Evolutionary conservation across 1,139 yeast genomes (phyloP).

Genomic region (Geotrichum europaeum): DNA sequence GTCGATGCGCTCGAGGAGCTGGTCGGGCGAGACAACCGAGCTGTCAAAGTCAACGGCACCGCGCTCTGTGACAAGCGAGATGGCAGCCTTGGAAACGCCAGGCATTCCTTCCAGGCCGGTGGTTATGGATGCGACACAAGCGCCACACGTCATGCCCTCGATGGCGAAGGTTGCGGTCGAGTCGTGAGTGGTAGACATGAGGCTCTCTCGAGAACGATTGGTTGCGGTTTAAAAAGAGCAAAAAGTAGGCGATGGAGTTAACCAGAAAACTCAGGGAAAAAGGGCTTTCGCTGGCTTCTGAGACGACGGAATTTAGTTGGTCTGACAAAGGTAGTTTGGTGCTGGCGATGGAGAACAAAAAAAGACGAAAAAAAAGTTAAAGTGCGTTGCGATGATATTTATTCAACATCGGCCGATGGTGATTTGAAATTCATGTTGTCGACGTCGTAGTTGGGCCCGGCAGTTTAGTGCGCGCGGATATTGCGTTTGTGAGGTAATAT

Average conservation of each 20-base stretch:
- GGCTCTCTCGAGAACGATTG: not conserved
- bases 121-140: slow-evolving; percentile 66
- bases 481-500: not conserved
- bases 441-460: not conserved
- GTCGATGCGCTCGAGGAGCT: slow-evolving; percentile 49
- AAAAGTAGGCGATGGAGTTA: not conserved
- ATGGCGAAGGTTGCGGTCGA: slow-evolving; percentile 19
- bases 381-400: too few relatives aligned
- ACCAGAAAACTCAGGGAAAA: not conserved
- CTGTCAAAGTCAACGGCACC: slow-evolving; percentile 51
- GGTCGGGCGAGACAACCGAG: slow-evolving; percentile 32
- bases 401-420: not conserved
- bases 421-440: not conserved
- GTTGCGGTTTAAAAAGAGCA: not conserved
- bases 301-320: too few relatives aligned
- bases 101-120: slow-evolving; percentile 42
- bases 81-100: slow-evolving; percentile 39
- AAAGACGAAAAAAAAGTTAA: too few relatives aligned
- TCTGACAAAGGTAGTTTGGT: too few relatives aligned
- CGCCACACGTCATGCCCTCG: slow-evolving; percentile 70
- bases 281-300: too few relatives aligned
- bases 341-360: too few relatives aligned
- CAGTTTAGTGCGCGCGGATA: not conserved
- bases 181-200: not conserved
- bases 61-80: slow-evolving; percentile 65